A percentile compares a stretch with the other conserved stretches of the same genome.
Conservation (phyloP, 1,284 basidiomycete species). For the Leccinum colubrinum region DNA sequence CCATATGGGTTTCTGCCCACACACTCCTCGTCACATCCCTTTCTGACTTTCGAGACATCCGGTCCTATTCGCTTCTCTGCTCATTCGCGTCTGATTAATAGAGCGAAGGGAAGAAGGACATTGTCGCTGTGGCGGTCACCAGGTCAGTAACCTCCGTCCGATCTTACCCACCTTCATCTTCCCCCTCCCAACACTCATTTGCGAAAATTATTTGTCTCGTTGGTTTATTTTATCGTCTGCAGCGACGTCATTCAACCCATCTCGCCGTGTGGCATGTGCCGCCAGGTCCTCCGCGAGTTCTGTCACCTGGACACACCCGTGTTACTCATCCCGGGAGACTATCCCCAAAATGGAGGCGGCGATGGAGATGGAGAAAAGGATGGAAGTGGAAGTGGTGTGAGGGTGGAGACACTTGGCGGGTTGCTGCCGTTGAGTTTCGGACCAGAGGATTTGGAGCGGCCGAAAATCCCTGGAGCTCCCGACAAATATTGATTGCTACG, state of each 20-base stretch:
- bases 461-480: not conserved
- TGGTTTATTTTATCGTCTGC: not conserved
- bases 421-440: slow-evolving; percentile 89
- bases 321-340: slow-evolving; percentile 72
- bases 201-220: not conserved
- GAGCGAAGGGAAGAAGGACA: slow-evolving; percentile 76
- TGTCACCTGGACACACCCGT: slow-evolving; percentile 75
- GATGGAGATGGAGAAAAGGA: not conserved
- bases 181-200: not conserved
- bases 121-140: slow-evolving; percentile 41
- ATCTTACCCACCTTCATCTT: not conserved
- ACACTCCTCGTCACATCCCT: not conserved
- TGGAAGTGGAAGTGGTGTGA: slow-evolving; percentile 5
- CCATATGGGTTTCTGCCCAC: not conserved
- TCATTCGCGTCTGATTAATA: slow-evolving; percentile 29
- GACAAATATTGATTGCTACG: not conserved
- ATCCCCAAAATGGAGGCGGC: slow-evolving; percentile 38
- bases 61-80: not conserved
- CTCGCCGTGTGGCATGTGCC: slow-evolving; percentile 90
- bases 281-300: slow-evolving; percentile 91
- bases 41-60: not conserved
- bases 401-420: slow-evolving; percentile 64
- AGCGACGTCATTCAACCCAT: slow-evolving; percentile 59
- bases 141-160: not conserved
- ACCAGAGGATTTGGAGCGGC: slow-evolving; percentile 44